Conservation (phyloP, 73 alveolate species). For the Urostyla sp. region DNA sequence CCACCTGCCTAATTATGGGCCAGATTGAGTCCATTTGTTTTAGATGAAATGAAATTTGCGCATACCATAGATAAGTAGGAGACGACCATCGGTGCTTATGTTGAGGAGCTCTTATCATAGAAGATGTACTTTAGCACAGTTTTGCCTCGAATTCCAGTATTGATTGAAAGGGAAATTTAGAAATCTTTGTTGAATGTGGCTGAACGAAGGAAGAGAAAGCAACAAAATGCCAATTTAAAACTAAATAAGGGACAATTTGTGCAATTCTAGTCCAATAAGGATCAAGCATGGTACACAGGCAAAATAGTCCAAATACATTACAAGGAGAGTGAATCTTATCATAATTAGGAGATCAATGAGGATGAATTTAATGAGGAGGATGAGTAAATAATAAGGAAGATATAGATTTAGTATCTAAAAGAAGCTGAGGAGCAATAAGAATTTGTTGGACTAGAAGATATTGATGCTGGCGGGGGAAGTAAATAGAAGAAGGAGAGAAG, state of each 20-base stretch:
- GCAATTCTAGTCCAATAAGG: constrained; percentile 29
- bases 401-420: neutral
- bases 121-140: constrained; percentile 77
- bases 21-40: constrained; percentile 69
- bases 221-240: constrained; percentile 6
- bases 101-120: constrained; percentile 79
- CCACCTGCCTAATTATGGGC: constrained; percentile 83
- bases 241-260: constrained; percentile 13
- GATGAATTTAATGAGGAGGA: constrained; percentile 50
- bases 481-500: neutral
- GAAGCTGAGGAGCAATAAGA: constrained; percentile 41
- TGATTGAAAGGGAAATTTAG: constrained; percentile 45
- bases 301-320: constrained; percentile 29
- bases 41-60: constrained; percentile 75
- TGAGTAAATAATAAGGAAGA: constrained; percentile 23
- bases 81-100: constrained; percentile 81
- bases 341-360: constrained; percentile 28
- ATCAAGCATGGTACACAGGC: constrained; percentile 54
- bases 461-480: neutral
- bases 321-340: neutral
- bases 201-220: constrained; percentile 52
- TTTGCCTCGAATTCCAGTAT: constrained; percentile 87
- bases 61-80: constrained; percentile 68
- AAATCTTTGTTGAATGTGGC: constrained; percentile 47
- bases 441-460: constrained; percentile 45